These are phyloP conservation scores for Phytophthora pinifolia DNA, from an alignment of 352 stramenopile genomes.

Conservation along the genomic window DNA sequence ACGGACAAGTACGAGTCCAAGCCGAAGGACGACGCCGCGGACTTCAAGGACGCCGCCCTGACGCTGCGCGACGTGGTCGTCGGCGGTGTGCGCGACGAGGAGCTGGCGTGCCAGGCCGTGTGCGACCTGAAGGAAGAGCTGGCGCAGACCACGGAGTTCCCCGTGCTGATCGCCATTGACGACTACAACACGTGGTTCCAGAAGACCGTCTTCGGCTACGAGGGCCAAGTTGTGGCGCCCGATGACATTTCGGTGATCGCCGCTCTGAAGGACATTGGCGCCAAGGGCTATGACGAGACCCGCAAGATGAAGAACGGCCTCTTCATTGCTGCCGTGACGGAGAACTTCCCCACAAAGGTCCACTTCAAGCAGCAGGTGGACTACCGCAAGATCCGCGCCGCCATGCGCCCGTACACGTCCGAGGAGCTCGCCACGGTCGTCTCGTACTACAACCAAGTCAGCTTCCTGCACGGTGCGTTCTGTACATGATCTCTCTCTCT, in stretches of 20 bases:
- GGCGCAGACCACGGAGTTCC: conserved; percentile 78
- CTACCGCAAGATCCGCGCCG: conserved; percentile 71
- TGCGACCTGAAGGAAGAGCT: conserved; percentile 81
- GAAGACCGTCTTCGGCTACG: conserved; percentile 87
- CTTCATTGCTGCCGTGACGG: conserved; percentile 78
- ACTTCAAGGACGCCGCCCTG: conserved; percentile 59
- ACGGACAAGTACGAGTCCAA: conserved; percentile 65
- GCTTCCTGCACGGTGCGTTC: conserved; percentile 63
- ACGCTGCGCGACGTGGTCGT: conserved; percentile 81
- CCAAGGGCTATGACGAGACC: conserved; percentile 53
- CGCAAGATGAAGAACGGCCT: conserved; percentile 80
- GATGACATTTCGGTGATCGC: conserved; percentile 84
- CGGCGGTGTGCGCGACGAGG: conserved; percentile 78
- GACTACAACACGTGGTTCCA: conserved; percentile 90
- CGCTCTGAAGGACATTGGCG: conserved; percentile 67
- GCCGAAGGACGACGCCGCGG: conserved; percentile 56
- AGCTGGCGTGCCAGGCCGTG: conserved; percentile 77
- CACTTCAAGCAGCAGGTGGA: conserved; percentile 85
- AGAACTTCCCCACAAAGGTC: conserved; percentile 79
- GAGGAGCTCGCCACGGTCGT: conserved; percentile 76
- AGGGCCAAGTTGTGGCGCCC: conserved; percentile 69
- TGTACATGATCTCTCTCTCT: background rate
- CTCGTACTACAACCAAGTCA: conserved; percentile 87
- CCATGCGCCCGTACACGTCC: conserved; percentile 77
- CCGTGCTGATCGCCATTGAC: conserved; percentile 85